Evolutionary conservation across 371 early-diverging fungal species (phyloP).

Genomic region (Mortierella sp.): DNA sequence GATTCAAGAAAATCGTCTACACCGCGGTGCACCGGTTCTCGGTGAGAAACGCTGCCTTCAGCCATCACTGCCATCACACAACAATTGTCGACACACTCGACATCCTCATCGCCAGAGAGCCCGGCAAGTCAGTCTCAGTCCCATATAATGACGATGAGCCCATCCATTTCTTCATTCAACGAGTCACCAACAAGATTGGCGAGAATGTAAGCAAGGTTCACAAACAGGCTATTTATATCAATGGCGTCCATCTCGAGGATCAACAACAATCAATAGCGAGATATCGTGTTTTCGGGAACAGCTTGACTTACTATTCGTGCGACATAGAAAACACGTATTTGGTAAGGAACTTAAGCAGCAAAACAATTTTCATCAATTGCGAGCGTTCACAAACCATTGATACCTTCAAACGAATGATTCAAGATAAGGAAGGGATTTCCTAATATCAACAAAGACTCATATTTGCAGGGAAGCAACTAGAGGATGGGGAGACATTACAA

Average conservation of each 20-base stretch:
- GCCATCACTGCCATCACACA: too few relatives aligned
- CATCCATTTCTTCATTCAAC: slow-evolving; percentile 18
- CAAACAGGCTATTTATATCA: not conserved
- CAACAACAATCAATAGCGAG: not conserved
- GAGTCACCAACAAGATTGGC: not conserved
- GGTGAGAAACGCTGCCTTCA: too few relatives aligned
- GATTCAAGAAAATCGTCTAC: too few relatives aligned
- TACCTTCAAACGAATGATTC: slow-evolving; percentile 74
- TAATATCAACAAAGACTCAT: slow-evolving; percentile 61
- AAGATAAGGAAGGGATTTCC: slow-evolving; percentile 63
- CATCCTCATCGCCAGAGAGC: slow-evolving; percentile 10
- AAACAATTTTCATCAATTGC: not conserved
- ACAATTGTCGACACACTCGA: not conserved
- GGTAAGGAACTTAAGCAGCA: too few relatives aligned
- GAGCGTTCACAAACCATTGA: slow-evolving; percentile 55
- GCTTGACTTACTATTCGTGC: slow-evolving; percentile 10
- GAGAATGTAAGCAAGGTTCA: not conserved
- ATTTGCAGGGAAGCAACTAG: slow-evolving; percentile 92
- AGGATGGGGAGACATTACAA: slow-evolving; percentile 69
- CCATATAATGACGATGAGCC: slow-evolving; percentile 20
- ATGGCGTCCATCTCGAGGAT: slow-evolving; percentile 17
- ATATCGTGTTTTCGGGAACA: slow-evolving; percentile 15
- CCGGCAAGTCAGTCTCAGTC: slow-evolving; percentile 3
- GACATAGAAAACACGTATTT: too few relatives aligned
- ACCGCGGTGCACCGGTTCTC: too few relatives aligned